phyloP scores from a whole-genome alignment of 768 basidiomycete genomes.

The Leccinum sublutescens region DNA sequence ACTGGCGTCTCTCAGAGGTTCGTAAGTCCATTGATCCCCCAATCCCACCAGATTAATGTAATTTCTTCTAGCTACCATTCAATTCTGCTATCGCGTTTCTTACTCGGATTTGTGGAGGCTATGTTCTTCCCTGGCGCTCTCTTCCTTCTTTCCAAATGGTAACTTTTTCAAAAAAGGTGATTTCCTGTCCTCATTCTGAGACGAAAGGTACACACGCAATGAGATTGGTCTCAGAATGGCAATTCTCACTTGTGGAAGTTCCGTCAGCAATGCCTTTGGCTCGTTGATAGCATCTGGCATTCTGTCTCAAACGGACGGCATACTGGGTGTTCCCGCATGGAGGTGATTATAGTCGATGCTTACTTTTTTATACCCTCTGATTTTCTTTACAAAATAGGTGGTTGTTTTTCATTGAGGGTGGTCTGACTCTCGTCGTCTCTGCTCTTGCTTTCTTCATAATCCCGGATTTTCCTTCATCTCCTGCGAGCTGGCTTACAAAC shows the following conservation, averaged over 20 bases:
- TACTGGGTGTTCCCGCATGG: constrained; percentile 69
- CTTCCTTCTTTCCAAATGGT: constrained; percentile 68
- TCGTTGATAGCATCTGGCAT: constrained; percentile 77
- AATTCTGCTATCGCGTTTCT: constrained; percentile 68
- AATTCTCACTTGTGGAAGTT: constrained; percentile 63
- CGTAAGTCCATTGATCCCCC: background rate
- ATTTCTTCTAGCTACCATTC: constrained; percentile 49
- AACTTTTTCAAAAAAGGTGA: background rate
- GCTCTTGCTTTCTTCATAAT: constrained; percentile 57
- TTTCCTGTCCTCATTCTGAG: background rate
- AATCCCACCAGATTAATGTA: background rate
- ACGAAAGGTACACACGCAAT: constrained; percentile 49
- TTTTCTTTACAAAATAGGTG: constrained; percentile 42
- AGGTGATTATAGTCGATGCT: constrained; percentile 40
- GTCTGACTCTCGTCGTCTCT: constrained; percentile 51
- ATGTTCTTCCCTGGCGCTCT: constrained; percentile 68
- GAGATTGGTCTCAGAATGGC: constrained; percentile 71
- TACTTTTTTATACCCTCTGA: background rate
- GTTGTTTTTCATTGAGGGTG: constrained; percentile 68
- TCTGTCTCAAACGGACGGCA: constrained; percentile 64
- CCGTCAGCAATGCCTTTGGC: constrained; percentile 81
- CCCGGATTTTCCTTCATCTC: constrained; percentile 69
- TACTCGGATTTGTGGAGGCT: constrained; percentile 71
- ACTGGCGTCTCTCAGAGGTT: constrained; percentile 44
- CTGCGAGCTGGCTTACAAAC: constrained; percentile 55